Conservation (phyloP, 371 early-diverging fungal species). For the Funneliformis caledonium region DNA sequence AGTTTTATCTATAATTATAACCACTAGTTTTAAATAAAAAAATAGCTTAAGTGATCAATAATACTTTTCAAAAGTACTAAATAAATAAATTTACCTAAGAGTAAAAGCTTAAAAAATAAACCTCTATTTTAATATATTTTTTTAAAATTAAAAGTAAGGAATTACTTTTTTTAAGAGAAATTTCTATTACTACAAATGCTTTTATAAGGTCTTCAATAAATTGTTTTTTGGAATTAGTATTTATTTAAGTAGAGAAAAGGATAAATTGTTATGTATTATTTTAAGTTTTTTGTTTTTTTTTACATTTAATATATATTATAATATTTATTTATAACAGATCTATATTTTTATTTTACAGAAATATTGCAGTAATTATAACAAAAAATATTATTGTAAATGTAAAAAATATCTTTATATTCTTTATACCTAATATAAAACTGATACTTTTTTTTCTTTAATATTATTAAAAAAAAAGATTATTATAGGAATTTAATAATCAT, state of each 20-base stretch:
- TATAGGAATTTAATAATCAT: no score
- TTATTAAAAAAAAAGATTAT: not conserved
- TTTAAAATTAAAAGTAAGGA: no score
- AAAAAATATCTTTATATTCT: not conserved
- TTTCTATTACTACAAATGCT: not conserved
- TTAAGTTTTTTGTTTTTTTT: not conserved
- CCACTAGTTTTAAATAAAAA: conserved; percentile 13
- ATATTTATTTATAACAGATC: not conserved
- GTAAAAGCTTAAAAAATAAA: not conserved
- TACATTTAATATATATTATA: not conserved
- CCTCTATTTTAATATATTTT: no score
- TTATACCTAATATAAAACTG: not conserved
- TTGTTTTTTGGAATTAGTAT: not conserved
- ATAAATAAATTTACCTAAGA: conserved; percentile 11
- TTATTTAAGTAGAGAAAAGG: not conserved
- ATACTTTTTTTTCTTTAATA: not conserved
- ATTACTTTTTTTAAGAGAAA: not conserved
- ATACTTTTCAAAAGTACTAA: not conserved
- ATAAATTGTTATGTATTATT: not conserved
- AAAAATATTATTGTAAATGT: not conserved
- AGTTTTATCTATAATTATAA: conserved; percentile 11
- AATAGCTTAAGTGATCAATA: not conserved
- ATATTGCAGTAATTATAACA: not conserved
- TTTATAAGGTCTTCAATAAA: not conserved
- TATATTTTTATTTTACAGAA: not conserved